These are phyloP conservation scores for Nakazawaea wyomingensis DNA, from an alignment of 805 yeast genomes.

Conservation along the genomic window DNA sequence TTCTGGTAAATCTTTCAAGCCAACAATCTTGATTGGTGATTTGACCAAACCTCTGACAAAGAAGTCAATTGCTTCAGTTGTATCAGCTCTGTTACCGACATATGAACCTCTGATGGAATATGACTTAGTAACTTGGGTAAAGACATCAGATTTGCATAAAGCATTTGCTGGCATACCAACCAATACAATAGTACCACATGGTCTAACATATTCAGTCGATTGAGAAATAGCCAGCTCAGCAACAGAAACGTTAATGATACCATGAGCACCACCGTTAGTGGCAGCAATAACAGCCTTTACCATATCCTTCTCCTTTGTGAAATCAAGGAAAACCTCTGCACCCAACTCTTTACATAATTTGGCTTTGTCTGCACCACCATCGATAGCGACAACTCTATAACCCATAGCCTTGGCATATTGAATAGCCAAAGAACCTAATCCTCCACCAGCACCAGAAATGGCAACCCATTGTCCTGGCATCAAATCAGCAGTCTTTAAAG, in stretches of 20 bases:
- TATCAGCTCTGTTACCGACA: constrained; percentile 87
- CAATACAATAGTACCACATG: constrained; percentile 55
- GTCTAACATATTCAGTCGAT: constrained; percentile 54
- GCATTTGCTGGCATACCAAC: constrained; percentile 81
- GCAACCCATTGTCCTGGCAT: constrained; percentile 67
- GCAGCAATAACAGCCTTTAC: constrained; percentile 34
- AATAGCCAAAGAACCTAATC: constrained; percentile 70
- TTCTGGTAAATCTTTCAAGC: constrained; percentile 42
- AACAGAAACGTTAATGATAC: constrained; percentile 61
- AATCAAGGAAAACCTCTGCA: constrained; percentile 60
- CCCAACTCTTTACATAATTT: constrained; percentile 49
- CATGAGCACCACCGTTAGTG: constrained; percentile 56
- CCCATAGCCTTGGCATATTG: constrained; percentile 80
- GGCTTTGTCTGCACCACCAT: constrained; percentile 68
- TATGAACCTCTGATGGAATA: constrained; percentile 74
- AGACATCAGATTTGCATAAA: constrained; percentile 61
- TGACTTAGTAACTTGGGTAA: constrained; percentile 69
- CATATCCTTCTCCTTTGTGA: constrained; percentile 37
- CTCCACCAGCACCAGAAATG: constrained; percentile 79
- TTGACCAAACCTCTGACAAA: constrained; percentile 60
- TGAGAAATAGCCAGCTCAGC: constrained; percentile 46
- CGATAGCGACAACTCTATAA: constrained; percentile 62
- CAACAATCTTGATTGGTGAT: constrained; percentile 56
- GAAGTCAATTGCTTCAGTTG: constrained; percentile 72
- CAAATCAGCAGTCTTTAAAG: constrained; percentile 47